Base-by-base conservation (phyloP, 139 green algal species). In the Micractinium conductrix region DNA sequence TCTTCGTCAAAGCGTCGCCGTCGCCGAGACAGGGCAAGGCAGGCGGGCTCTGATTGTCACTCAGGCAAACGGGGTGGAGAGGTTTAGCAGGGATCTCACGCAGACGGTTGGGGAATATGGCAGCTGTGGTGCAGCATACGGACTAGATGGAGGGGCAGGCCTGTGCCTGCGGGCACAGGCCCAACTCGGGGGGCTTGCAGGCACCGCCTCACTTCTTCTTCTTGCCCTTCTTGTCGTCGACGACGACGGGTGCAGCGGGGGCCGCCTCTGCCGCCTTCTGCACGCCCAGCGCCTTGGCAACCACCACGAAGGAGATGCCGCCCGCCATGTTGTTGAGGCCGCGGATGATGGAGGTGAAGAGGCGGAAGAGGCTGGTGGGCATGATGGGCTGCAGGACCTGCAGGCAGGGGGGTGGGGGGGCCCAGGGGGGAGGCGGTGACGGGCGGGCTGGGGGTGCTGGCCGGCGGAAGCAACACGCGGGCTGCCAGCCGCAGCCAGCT, bases 311-410 rank as follows among this genome's bases (percentile, higher is more conserved):
- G 1, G 95, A 97, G 28, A 97, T 93, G 72, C 96, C 96, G 33
- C 96, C 95, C 28, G 97, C 80, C 24, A 97, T 86, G 88, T 99
- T 99, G 91, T 99, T 99, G 71, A 78, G 53, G 35, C 87, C 94
- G 45, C 96, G 90, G 53, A 99, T 86, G 44, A 94, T 24, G 2
- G 95, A 94, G 10, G 94, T 94, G 71, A 97, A 92, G 33, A 90
- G n/a, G 48, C 93, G 93, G 93, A 99, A 99, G 10, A 87, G 40
- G 30, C 72, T 60, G 4, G 91, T 78, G 7, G 91, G 91, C 88
- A 99, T 92, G n/a, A 91, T 55, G 48, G 90, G 90, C 42, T 94
- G 86, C 42, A 98, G 48, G 9, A 94, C 81, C 91, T 95, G 88
- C 88, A 84, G 24, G 38, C 2, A 4, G 58, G 9, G 28, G 17